These are phyloP conservation scores for Diaporthe amygdali DNA, from an alignment of 2,329 filamentous ascomycete species.

Conservation along the genomic window DNA sequence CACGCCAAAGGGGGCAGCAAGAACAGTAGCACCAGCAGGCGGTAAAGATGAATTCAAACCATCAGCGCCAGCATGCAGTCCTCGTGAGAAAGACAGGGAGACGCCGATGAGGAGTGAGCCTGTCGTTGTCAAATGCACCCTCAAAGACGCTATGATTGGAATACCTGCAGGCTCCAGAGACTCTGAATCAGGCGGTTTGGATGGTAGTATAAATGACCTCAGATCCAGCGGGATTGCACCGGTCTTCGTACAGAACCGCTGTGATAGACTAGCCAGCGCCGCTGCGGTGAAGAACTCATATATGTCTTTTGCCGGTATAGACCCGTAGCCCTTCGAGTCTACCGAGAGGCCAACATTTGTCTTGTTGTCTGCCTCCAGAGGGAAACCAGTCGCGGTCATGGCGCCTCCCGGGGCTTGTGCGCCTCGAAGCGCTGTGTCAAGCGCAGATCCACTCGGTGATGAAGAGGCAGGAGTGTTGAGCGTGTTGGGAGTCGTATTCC, in stretches of 20 bases:
- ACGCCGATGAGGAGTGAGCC: constrained; percentile 58
- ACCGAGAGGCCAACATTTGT: constrained; percentile 16
- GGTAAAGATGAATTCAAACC: constrained; percentile 43
- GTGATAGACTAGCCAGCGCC: constrained; percentile 55
- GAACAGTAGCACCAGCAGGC: constrained; percentile 48
- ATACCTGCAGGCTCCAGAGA: constrained; percentile 30
- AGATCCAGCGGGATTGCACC: constrained; percentile 59
- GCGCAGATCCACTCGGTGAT: constrained; percentile 45
- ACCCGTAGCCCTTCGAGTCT: constrained; percentile 41
- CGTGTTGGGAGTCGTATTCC: constrained; percentile 43
- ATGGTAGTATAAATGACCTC: constrained; percentile 54
- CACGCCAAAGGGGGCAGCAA: constrained; percentile 61
- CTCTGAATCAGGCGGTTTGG: constrained; percentile 35
- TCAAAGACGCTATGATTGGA: constrained; percentile 54
- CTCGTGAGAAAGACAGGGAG: constrained; percentile 51
- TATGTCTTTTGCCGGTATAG: constrained; percentile 47
- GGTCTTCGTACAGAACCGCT: constrained; percentile 53
- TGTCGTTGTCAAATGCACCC: constrained; percentile 60
- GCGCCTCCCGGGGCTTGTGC: constrained; percentile 31
- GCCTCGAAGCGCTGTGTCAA: constrained; percentile 42
- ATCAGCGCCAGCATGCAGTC: constrained; percentile 53
- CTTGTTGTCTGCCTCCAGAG: constrained; percentile 38
- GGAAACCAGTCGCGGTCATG: neutral
- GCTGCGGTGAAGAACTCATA: constrained; percentile 62
- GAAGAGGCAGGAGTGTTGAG: constrained; percentile 53